Conservation (phyloP, 2,329 filamentous ascomycete species). For the Colletotrichum chlorophyti region DNA sequence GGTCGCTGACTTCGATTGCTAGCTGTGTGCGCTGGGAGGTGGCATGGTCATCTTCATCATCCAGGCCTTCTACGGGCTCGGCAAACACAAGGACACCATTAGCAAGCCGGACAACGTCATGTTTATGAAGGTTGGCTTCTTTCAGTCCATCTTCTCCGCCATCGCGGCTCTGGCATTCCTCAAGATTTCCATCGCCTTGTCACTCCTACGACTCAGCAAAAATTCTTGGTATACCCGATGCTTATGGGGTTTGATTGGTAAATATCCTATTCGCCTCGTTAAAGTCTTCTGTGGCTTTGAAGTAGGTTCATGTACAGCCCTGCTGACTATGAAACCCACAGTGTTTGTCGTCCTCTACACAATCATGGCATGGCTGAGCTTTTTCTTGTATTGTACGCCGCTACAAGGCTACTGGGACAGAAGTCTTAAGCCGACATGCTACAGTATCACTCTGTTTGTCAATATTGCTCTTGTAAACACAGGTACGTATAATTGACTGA, state of each 20-base stretch:
- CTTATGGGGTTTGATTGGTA: constrained; percentile 34
- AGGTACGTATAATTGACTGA: constrained; percentile 4
- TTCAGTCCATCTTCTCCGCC: constrained; percentile 54
- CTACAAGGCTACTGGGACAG: constrained; percentile 33
- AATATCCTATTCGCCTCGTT: not conserved
- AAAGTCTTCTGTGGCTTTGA: no score
- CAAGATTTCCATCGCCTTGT: constrained; percentile 34
- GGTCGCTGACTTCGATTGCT: not conserved
- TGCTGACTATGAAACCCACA: not conserved
- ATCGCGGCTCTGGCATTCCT: constrained; percentile 27
- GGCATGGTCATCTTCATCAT: constrained; percentile 45
- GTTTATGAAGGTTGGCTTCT: constrained; percentile 49
- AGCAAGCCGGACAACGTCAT: constrained; percentile 37
- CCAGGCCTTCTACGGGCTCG: constrained; percentile 52
- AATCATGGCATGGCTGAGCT: constrained; percentile 31
- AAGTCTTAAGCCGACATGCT: constrained; percentile 27
- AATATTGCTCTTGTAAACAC: constrained; percentile 47
- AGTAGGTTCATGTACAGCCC: no score
- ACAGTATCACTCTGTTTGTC: constrained; percentile 35
- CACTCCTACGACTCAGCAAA: constrained; percentile 32
- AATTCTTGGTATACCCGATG: constrained; percentile 34
- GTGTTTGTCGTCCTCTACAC: constrained; percentile 33
- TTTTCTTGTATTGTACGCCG: constrained; percentile 33
- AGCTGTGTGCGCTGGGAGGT: constrained; percentile 36
- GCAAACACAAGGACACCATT: constrained; percentile 49